These are phyloP conservation scores for Clonostachys sp. DNA, from an alignment of 2,329 filamentous ascomycete species.

Conservation along the genomic window DNA sequence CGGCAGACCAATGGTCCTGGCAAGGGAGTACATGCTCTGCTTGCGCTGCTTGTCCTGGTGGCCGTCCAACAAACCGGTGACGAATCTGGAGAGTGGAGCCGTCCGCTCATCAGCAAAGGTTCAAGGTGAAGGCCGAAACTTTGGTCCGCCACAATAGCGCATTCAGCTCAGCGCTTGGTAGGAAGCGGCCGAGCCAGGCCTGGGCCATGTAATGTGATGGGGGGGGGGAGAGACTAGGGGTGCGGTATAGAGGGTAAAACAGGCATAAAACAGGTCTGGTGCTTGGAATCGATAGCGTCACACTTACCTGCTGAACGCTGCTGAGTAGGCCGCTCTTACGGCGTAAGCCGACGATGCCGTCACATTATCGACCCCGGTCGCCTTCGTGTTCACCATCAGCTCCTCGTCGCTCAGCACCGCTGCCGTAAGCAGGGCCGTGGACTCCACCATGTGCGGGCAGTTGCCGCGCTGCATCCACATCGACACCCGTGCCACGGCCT, in stretches of 20 bases:
- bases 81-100: conserved; percentile 52
- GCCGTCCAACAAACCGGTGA: conserved; percentile 74
- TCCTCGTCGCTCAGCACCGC: conserved; percentile 61
- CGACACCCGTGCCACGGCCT: conserved; percentile 52
- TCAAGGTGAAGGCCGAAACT: too few species aligned
- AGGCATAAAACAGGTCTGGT: neutral
- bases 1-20: conserved; percentile 63
- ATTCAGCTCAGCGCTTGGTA: too few species aligned
- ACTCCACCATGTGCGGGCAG: conserved; percentile 76
- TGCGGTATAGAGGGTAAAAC: neutral
- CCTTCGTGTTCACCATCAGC: neutral
- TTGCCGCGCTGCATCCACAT: conserved; percentile 70
- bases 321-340: conserved; percentile 65
- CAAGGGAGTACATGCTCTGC: conserved; percentile 69
- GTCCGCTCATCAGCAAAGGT: neutral
- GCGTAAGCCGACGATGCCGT: conserved; percentile 49
- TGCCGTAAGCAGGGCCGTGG: conserved; percentile 68
- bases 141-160: neutral
- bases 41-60: conserved; percentile 64
- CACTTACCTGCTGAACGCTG: conserved; percentile 68
- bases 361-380: conserved; percentile 12
- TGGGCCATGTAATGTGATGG: neutral
- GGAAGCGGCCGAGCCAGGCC: too few species aligned
- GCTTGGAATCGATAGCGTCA: neutral
- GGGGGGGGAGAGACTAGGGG: neutral